phyloP scores from a whole-genome alignment of 768 basidiomycete species.

The Fistulinella prunicolor region DNA sequence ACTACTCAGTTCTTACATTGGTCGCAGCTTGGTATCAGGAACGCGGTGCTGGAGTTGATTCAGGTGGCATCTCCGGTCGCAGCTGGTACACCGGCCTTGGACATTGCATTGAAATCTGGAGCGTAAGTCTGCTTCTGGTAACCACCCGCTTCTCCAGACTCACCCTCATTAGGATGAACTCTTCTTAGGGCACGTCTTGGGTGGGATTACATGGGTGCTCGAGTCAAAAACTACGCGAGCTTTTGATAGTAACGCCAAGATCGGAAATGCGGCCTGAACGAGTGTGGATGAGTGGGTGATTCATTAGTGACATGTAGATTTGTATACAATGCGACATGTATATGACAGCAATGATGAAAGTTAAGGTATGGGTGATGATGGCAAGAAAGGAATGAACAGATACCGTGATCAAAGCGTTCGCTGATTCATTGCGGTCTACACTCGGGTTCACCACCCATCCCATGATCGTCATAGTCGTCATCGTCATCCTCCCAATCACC shows the following conservation, averaged over 20 bases:
- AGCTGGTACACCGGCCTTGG: constrained; percentile 86
- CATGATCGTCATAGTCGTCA: constrained; percentile 47
- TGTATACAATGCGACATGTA: constrained; percentile 31
- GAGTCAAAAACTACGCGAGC: constrained; percentile 69
- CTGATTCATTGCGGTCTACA: constrained; percentile 57
- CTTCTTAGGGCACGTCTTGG: constrained; percentile 71
- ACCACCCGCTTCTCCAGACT: neutral
- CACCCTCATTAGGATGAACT: constrained; percentile 48
- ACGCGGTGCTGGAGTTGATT: constrained; percentile 61
- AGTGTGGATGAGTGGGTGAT: constrained; percentile 5
- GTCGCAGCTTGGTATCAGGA: constrained; percentile 79
- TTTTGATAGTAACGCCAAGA: constrained; percentile 55
- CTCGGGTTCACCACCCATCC: constrained; percentile 47
- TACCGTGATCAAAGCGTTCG: constrained; percentile 5
- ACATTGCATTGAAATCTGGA: constrained; percentile 77
- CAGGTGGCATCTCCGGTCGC: constrained; percentile 53
- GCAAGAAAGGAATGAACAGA: constrained; percentile 13
- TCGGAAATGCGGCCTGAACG: constrained; percentile 44
- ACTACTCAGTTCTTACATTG: constrained; percentile 1
- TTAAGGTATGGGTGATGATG: constrained; percentile 16
- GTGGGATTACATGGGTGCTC: constrained; percentile 72
- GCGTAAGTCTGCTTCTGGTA: constrained; percentile 38
- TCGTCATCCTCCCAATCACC: constrained; percentile 72
- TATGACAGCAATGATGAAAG: constrained; percentile 21
- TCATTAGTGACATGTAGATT: constrained; percentile 23